A percentile compares a stretch with the other conserved stretches of the same genome.
phyloP scores from a whole-genome alignment of 2,329 filamentous ascomycete genomes.

The Neobulgaria alba region DNA sequence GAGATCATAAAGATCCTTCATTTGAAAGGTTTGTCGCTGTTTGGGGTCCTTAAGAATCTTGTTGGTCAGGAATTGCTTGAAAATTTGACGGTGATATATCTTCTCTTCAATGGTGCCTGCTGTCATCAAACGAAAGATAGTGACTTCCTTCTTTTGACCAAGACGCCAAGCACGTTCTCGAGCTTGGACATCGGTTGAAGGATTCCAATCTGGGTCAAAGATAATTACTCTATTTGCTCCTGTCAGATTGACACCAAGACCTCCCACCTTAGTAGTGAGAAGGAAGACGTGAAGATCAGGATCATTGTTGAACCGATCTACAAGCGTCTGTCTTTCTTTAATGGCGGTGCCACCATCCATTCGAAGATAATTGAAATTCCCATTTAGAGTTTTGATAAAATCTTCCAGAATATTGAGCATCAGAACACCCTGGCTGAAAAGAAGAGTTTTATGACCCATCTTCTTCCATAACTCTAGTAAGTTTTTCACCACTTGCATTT shows the following conservation, averaged over 20 bases:
- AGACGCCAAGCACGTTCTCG: slow-evolving; percentile 92
- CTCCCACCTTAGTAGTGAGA: slow-evolving; percentile 90
- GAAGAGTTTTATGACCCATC: slow-evolving; percentile 75
- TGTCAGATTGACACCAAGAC: slow-evolving; percentile 87
- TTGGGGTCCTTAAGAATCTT: slow-evolving; percentile 93
- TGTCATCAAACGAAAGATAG: slow-evolving; percentile 96
- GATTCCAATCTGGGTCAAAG: slow-evolving; percentile 98
- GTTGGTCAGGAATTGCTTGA: slow-evolving; percentile 96
- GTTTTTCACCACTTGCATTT: slow-evolving; percentile 90
- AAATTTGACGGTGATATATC: slow-evolving; percentile 97
- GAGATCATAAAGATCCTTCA: slow-evolving; percentile 83
- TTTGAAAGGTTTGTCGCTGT: slow-evolving; percentile 82
- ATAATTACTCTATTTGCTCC: slow-evolving; percentile 95
- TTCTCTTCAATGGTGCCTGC: slow-evolving; percentile 98
- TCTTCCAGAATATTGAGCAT: slow-evolving; percentile 93
- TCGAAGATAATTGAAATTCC: slow-evolving; percentile 69
- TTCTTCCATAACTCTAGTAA: slow-evolving; percentile 83
- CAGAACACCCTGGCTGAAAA: slow-evolving; percentile 88
- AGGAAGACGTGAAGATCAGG: slow-evolving; percentile 78
- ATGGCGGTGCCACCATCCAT: slow-evolving; percentile 94
- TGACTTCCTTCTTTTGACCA: slow-evolving; percentile 89
- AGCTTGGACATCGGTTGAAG: slow-evolving; percentile 90
- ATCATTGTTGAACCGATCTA: slow-evolving; percentile 86
- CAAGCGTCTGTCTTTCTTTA: slow-evolving; percentile 77
- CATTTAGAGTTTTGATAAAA: slow-evolving; percentile 60